Conservation (phyloP, 352 stramenopile species). For the Blastocystis sp. region DNA sequence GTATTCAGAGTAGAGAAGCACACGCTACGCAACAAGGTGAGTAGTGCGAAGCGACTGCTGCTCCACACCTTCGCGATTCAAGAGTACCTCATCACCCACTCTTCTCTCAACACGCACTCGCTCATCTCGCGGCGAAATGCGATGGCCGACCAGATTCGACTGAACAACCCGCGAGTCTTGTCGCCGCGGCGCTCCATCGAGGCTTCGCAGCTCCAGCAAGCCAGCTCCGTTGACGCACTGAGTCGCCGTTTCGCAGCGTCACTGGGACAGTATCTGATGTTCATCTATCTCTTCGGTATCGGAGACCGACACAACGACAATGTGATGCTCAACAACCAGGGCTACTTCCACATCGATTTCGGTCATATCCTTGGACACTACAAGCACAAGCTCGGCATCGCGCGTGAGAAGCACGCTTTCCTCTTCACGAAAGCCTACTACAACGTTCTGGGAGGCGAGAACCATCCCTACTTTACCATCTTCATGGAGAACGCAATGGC, state of each 20-base stretch:
- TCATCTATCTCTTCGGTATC: conserved; percentile 76
- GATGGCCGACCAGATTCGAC: neutral
- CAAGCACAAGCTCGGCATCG: conserved; percentile 79
- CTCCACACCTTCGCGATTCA: conserved; percentile 15
- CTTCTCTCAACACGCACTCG: neutral
- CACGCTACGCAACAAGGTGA: conserved; percentile 16
- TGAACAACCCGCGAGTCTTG: conserved; percentile 13
- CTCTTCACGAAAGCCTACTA: conserved; percentile 80
- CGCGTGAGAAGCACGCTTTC: conserved; percentile 76
- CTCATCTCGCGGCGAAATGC: neutral
- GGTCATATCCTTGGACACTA: conserved; percentile 86
- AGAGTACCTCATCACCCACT: conserved; percentile 44
- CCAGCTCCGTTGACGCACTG: neutral
- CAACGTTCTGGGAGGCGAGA: conserved; percentile 71
- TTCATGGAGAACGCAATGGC: conserved; percentile 62
- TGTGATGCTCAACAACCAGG: conserved; percentile 81
- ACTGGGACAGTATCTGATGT: conserved; percentile 50
- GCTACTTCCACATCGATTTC: conserved; percentile 90
- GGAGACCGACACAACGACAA: conserved; percentile 85
- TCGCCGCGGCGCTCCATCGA: neutral
- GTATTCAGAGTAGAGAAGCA: neutral
- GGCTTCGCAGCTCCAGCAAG: neutral
- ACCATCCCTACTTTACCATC: conserved; percentile 67
- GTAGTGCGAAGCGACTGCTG: conserved; percentile 15
- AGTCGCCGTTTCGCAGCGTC: neutral